Base-by-base conservation (phyloP, 371 early-diverging fungal genomes). In the Nosema muscidifuracis region DNA sequence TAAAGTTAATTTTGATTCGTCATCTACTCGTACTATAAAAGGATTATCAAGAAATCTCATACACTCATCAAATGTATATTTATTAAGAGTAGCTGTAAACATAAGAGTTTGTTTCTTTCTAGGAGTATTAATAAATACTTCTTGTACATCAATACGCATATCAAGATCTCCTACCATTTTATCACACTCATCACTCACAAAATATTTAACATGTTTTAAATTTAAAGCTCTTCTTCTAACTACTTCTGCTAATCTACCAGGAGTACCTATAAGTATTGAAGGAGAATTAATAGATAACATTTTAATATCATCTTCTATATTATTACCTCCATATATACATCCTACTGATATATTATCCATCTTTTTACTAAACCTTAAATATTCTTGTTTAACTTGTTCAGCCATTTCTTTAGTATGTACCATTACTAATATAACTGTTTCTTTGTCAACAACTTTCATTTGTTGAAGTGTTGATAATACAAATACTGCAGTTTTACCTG, bases 181-280 rank as follows among this genome's bases (percentile, higher is more conserved):
- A 82, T 98, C 98, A 0, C 95, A 95, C 80, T 96, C 99, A 80
- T 96, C 99, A 90, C 95, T 91, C 36, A 98, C 89, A 78, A 95
- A 87, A 22, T 90, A 89, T 20, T 60, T 34, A 10, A 50, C 61
- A 20, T 69, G 51, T 26, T 73, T 67, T 26, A 80, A 26, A 22
- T 34, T 47, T 18, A 74, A 50, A 43, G 71, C 66, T 36, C 63
- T 69, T 38, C 73, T 65, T 18, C 38, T 44, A 9, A 81, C 44
- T 16, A 81, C 47, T 34, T 95, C 98, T 20, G 95, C 84, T 44
- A 98, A 87, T 81, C 97, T 89, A 20, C 97, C 98, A 1, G 97
- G 97, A 6, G 96, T 96, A 33, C 91, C 94, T 13, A 96, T 93
- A 30, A 96, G 83, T 40, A 96, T 87, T 18, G 65, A 43, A 81